Percentiles rank a stretch among this genome's conserved stretches.
phyloP scores from a whole-genome alignment of 352 stramenopile species.

The Phytophthora melonis region DNA sequence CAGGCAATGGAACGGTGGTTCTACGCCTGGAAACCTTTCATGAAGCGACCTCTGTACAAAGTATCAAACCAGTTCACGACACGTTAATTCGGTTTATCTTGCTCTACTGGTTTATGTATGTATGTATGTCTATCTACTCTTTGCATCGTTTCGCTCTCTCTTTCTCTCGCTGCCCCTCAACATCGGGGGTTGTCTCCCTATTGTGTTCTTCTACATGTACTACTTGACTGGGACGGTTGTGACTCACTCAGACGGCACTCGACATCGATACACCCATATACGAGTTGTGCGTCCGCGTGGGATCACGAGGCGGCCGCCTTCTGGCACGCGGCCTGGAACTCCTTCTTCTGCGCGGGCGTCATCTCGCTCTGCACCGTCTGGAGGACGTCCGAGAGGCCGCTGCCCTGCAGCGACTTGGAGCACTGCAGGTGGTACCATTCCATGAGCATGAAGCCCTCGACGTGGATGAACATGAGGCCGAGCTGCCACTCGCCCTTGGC shows the following conservation, averaged over 20 bases:
- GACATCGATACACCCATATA: slow-evolving; percentile 31
- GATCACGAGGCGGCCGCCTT: slow-evolving; percentile 25
- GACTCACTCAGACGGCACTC: slow-evolving; percentile 24
- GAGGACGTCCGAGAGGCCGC: slow-evolving; percentile 59
- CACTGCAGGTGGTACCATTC: slow-evolving; percentile 86
- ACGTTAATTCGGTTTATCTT: slow-evolving; percentile 25
- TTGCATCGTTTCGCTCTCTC: background rate
- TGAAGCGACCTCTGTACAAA: background rate
- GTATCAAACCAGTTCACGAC: background rate
- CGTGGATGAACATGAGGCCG: slow-evolving; percentile 87
- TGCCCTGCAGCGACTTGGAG: slow-evolving; percentile 58
- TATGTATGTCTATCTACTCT: slow-evolving; percentile 35
- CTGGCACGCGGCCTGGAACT: slow-evolving; percentile 60
- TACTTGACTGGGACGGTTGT: slow-evolving; percentile 24
- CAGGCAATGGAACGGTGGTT: background rate
- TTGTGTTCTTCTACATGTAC: slow-evolving; percentile 23
- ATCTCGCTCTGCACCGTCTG: slow-evolving; percentile 75
- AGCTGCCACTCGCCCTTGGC: slow-evolving; percentile 74
- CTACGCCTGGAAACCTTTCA: background rate
- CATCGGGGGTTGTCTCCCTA: no score
- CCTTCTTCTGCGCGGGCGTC: slow-evolving; percentile 57
- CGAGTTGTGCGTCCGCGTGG: background rate
- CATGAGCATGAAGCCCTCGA: slow-evolving; percentile 90
- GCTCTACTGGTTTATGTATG: slow-evolving; percentile 19
- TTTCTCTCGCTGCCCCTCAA: slow-evolving; percentile 6